Conservation (phyloP, 2,329 filamentous ascomycete genomes). For the Cytospora schulzeri region DNA sequence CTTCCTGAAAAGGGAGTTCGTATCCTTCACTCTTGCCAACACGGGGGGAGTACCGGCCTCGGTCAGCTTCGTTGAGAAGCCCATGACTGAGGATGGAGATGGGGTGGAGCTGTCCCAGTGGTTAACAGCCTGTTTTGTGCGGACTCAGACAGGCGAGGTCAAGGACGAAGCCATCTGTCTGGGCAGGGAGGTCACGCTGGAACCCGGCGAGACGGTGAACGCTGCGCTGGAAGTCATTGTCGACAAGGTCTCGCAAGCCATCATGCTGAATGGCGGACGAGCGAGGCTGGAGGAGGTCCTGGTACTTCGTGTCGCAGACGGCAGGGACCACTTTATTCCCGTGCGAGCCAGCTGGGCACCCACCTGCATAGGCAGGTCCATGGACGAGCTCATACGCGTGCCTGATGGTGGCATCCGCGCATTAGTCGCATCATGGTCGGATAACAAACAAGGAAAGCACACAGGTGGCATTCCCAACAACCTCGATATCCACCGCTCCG, state of each 20-base stretch:
- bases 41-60: slow-evolving; percentile 81
- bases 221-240: slow-evolving; percentile 71
- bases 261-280: slow-evolving; percentile 69
- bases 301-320: slow-evolving; percentile 79
- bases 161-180: slow-evolving; percentile 36
- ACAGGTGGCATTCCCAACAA: slow-evolving; percentile 56
- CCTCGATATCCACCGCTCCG: slow-evolving; percentile 70
- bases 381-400: slow-evolving; percentile 86
- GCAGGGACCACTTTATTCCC: slow-evolving; percentile 89
- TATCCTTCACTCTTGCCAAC: slow-evolving; percentile 83
- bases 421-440: slow-evolving; percentile 40
- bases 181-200: slow-evolving; percentile 63
- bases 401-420: slow-evolving; percentile 76
- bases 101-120: slow-evolving; percentile 55
- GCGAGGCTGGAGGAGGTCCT: slow-evolving; percentile 79
- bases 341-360: slow-evolving; percentile 77
- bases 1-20: slow-evolving; percentile 66
- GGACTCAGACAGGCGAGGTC: slow-evolving; percentile 43
- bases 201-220: slow-evolving; percentile 81
- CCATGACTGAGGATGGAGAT: slow-evolving; percentile 49
- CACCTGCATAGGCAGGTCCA: slow-evolving; percentile 78
- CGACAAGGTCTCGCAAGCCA: slow-evolving; percentile 63
- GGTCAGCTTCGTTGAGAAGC: slow-evolving; percentile 78
- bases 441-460: slow-evolving; percentile 36
- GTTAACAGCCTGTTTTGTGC: slow-evolving; percentile 69